Conservation (phyloP, 345 rosid species). For the Bretschneidera sinensis region DNA sequence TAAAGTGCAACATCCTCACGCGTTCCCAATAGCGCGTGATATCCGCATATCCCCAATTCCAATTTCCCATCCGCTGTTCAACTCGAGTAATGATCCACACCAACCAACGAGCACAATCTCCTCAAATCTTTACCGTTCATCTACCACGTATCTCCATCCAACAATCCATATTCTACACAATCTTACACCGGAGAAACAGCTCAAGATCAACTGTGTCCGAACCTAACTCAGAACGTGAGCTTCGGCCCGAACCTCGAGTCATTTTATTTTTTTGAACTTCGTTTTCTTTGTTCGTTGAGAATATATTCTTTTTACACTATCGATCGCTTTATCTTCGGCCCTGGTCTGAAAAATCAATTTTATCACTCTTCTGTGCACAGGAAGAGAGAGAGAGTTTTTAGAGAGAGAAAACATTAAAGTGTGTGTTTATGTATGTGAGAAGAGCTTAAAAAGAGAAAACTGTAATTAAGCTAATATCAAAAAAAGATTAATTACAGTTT, state of each 20-base stretch:
- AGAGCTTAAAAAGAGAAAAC: too few species aligned
- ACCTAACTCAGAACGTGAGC: slow-evolving; percentile 29
- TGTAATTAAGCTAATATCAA: too few species aligned
- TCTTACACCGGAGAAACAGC: not conserved
- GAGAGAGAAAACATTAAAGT: slow-evolving; percentile 4
- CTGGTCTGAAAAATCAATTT: slow-evolving; percentile 27
- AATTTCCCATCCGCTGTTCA: slow-evolving; percentile 20
- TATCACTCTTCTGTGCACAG: slow-evolving; percentile 6
- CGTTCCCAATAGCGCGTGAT: slow-evolving; percentile 42
- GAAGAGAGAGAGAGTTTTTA: slow-evolving; percentile 8
- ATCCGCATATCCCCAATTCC: slow-evolving; percentile 14
- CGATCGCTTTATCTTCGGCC: slow-evolving; percentile 34
- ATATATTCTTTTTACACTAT: slow-evolving; percentile 15
- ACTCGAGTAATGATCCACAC: slow-evolving; percentile 9
- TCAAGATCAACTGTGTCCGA: slow-evolving; percentile 4
- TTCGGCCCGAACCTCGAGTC: slow-evolving; percentile 11
- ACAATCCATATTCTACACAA: not conserved
- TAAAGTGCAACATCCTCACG: slow-evolving; percentile 17
- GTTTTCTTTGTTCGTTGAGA: slow-evolving; percentile 3
- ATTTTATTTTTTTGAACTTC: not conserved
- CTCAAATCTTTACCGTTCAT: slow-evolving; percentile 15
- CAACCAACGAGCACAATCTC: slow-evolving; percentile 13
- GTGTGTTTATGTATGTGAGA: not conserved
- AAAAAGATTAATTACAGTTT: not conserved
- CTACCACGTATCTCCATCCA: slow-evolving; percentile 10